These are phyloP conservation scores for Phellopilus nigrolimitatus DNA, from an alignment of 1,284 basidiomycete species.

Conservation along the genomic window DNA sequence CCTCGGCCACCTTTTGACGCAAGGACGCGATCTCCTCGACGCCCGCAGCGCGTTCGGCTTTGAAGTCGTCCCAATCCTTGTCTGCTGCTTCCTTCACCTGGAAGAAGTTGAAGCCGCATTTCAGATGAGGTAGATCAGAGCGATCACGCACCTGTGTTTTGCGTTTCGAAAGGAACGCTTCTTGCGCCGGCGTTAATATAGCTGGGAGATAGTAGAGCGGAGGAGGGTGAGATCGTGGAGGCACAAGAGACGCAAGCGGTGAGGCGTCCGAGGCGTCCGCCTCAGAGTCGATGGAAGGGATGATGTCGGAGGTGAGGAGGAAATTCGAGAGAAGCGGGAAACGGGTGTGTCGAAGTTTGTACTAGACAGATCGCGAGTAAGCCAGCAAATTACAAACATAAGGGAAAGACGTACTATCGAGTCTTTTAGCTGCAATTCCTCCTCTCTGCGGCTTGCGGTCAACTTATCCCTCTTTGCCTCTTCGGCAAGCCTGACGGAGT, in stretches of 20 bases:
- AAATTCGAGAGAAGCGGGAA: constrained; percentile 71
- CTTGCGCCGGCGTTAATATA: constrained; percentile 63
- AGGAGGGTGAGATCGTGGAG: constrained; percentile 62
- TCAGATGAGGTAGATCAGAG: background rate
- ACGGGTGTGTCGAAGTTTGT: constrained; percentile 64
- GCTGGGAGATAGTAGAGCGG: constrained; percentile 73
- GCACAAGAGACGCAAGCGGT: constrained; percentile 22
- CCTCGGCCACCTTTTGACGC: constrained; percentile 56
- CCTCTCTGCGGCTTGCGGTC: constrained; percentile 67
- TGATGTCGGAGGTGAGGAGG: constrained; percentile 66
- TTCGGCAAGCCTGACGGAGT: constrained; percentile 73
- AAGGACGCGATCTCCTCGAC: constrained; percentile 59
- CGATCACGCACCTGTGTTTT: constrained; percentile 50
- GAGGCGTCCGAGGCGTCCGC: constrained; percentile 14
- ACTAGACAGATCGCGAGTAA: constrained; percentile 34
- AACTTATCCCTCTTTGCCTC: constrained; percentile 79
- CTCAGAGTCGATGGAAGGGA: constrained; percentile 32
- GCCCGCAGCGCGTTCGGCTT: constrained; percentile 50
- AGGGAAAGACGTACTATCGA: constrained; percentile 54
- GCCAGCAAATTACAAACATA: background rate
- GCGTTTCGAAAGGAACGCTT: constrained; percentile 56
- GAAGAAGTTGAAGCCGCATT: background rate
- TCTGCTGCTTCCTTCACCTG: constrained; percentile 61
- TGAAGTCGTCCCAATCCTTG: constrained; percentile 63
- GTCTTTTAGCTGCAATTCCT: constrained; percentile 72